Percentiles rank a stretch among this genome's conserved stretches.
These are phyloP conservation scores for Rutstroemia sydowiana DNA, from an alignment of 2,329 filamentous ascomycete genomes.

Conservation along the genomic window DNA sequence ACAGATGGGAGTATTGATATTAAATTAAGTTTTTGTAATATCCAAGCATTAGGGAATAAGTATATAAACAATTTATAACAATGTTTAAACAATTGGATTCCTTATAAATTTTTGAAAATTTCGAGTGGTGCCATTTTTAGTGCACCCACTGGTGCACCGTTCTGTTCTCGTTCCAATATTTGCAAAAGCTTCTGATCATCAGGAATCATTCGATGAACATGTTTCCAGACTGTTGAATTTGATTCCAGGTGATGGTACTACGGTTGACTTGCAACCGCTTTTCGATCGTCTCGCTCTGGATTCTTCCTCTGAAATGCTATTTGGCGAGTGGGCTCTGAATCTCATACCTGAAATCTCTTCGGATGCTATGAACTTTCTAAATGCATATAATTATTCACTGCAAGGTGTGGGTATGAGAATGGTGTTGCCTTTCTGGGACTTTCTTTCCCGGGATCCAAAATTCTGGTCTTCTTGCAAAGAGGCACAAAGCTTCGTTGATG, in stretches of 20 bases:
- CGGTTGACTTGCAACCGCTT: slow-evolving; percentile 2
- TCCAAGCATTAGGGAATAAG: too few species aligned
- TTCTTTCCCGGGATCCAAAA: not conserved
- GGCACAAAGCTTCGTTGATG: not conserved
- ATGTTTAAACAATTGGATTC: too few species aligned
- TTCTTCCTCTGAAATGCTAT: slow-evolving; percentile 52
- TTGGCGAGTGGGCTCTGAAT: slow-evolving; percentile 42
- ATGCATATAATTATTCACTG: not conserved
- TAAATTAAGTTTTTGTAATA: too few species aligned
- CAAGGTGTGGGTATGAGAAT: not conserved
- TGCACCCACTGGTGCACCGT: too few species aligned
- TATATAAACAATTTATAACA: too few species aligned
- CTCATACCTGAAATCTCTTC: not conserved
- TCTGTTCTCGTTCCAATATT: not conserved
- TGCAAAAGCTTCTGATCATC: not conserved
- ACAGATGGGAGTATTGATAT: too few species aligned
- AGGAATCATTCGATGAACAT: not conserved
- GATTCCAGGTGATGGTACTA: slow-evolving; percentile 5
- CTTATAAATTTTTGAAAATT: too few species aligned
- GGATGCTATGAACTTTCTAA: not conserved
- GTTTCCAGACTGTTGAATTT: not conserved
- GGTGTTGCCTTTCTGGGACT: slow-evolving; percentile 1
- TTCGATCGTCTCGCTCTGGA: slow-evolving; percentile 41
- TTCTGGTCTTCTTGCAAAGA: slow-evolving; percentile 1
- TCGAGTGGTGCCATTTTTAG: too few species aligned